Conservation (phyloP, 768 basidiomycete genomes). For the Macrolepiota fuliginosa region DNA sequence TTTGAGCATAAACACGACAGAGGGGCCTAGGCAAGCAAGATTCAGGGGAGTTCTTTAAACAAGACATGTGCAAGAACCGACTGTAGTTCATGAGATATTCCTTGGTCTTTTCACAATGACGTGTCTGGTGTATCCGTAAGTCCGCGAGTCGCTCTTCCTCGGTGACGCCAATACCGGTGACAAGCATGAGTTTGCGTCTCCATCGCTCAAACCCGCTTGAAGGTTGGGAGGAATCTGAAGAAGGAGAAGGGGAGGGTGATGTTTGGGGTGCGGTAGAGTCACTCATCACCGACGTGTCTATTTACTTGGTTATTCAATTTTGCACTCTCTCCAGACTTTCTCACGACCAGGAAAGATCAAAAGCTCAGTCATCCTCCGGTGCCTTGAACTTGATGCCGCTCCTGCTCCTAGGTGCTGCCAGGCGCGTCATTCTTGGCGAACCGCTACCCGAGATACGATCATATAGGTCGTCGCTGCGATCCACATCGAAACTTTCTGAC, state of each 20-base stretch:
- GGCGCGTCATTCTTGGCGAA: neutral
- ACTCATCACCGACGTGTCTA: conserved; percentile 21
- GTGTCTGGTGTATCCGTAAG: conserved; percentile 32
- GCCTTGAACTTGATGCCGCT: neutral
- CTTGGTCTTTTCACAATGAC: conserved; percentile 69
- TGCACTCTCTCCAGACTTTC: conserved; percentile 9
- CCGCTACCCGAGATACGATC: neutral
- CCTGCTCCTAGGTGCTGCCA: too few species aligned
- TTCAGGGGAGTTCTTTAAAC: neutral
- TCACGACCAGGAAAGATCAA: neutral
- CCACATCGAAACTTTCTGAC: conserved; percentile 1
- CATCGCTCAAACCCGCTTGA: conserved; percentile 46
- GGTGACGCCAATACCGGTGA: conserved; percentile 47
- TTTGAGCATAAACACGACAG: conserved; percentile 87
- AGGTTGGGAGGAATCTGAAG: conserved; percentile 19
- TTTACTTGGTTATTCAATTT: conserved; percentile 4
- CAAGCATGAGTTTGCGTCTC: conserved; percentile 42
- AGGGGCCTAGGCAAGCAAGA: conserved; percentile 56
- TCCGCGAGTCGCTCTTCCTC: conserved; percentile 44
- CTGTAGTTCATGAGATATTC: conserved; percentile 66
- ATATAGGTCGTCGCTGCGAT: neutral
- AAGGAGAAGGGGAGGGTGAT: conserved; percentile 17
- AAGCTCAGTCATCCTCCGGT: neutral
- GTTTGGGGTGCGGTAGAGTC: conserved; percentile 20
- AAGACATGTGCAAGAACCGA: conserved; percentile 34